A percentile compares a stretch with the other conserved stretches of the same genome.
phyloP scores from a whole-genome alignment of 352 stramenopile genomes.

The Pythium phragmitis region DNA sequence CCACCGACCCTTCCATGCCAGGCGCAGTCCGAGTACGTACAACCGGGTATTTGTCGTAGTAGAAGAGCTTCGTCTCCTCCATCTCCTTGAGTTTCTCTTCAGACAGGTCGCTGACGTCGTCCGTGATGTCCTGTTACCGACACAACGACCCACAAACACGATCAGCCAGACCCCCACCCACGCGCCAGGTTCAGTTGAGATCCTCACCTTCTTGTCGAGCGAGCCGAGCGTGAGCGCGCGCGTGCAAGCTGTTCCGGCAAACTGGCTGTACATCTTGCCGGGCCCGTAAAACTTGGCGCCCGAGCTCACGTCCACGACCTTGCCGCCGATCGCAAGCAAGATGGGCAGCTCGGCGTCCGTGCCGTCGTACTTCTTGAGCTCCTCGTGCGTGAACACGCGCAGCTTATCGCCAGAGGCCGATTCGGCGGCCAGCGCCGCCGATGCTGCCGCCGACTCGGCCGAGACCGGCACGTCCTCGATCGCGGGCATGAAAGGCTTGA shows the following conservation, averaged over 20 bases:
- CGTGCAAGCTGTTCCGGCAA: constrained; percentile 77
- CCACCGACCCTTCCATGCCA: background rate
- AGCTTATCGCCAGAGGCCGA: constrained; percentile 30
- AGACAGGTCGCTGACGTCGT: constrained; percentile 68
- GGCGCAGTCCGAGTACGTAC: constrained; percentile 36
- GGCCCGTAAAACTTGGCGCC: constrained; percentile 77
- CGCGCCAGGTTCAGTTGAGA: background rate
- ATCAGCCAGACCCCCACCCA: background rate
- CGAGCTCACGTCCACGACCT: constrained; percentile 74
- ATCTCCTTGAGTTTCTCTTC: constrained; percentile 61
- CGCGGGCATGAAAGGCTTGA: constrained; percentile 28
- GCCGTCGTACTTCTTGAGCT: constrained; percentile 72
- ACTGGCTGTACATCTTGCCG: constrained; percentile 71
- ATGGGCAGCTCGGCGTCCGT: constrained; percentile 64
- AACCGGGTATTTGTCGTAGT: constrained; percentile 85
- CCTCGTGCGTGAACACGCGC: constrained; percentile 56
- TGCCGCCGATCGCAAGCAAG: constrained; percentile 65
- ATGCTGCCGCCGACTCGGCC: constrained; percentile 23
- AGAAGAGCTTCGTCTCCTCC: constrained; percentile 70
- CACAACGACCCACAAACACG: no score
- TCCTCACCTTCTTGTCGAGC: constrained; percentile 59
- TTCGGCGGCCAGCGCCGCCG: constrained; percentile 24
- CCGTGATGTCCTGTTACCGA: constrained; percentile 54
- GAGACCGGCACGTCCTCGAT: constrained; percentile 18
- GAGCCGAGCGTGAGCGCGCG: constrained; percentile 68